phyloP scores from a whole-genome alignment of 108 stramenopile species.

The Nitzschia putrida region DNA sequence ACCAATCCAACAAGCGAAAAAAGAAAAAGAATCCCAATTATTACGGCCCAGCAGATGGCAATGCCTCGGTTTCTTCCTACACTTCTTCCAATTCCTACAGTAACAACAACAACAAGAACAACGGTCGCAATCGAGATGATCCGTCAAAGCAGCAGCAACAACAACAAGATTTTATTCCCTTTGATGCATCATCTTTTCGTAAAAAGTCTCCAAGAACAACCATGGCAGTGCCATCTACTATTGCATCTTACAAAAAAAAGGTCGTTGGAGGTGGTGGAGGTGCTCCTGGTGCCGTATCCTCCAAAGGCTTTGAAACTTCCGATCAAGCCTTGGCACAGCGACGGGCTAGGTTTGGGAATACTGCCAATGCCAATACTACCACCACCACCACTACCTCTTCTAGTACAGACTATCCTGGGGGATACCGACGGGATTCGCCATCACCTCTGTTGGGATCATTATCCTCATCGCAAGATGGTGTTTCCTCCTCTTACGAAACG shows the following conservation, averaged over 20 bases:
- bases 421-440: too few relatives aligned
- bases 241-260: too few relatives aligned
- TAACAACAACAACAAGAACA: slow-evolving; percentile 7
- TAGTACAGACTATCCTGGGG: background rate
- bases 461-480: too few relatives aligned
- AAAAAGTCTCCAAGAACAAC: background rate
- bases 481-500: background rate
- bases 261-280: too few relatives aligned
- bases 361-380: slow-evolving; percentile 4
- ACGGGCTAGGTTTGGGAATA: slow-evolving; percentile 61
- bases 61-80: too few relatives aligned
- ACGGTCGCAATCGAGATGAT: too few relatives aligned
- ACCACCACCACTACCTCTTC: background rate
- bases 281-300: too few relatives aligned
- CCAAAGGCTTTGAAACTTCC: slow-evolving; percentile 51
- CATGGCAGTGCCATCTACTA: too few relatives aligned
- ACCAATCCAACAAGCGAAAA: slow-evolving; percentile 12
- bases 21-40: slow-evolving; percentile 10
- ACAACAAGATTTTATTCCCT: background rate
- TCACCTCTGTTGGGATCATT: too few relatives aligned
- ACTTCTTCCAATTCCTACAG: too few relatives aligned
- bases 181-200: background rate
- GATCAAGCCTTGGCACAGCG: slow-evolving; percentile 42
- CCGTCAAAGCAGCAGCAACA: too few relatives aligned
- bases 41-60: background rate